Conservation (phyloP, 805 yeast genomes). For the Kuraishia capsulata region DNA sequence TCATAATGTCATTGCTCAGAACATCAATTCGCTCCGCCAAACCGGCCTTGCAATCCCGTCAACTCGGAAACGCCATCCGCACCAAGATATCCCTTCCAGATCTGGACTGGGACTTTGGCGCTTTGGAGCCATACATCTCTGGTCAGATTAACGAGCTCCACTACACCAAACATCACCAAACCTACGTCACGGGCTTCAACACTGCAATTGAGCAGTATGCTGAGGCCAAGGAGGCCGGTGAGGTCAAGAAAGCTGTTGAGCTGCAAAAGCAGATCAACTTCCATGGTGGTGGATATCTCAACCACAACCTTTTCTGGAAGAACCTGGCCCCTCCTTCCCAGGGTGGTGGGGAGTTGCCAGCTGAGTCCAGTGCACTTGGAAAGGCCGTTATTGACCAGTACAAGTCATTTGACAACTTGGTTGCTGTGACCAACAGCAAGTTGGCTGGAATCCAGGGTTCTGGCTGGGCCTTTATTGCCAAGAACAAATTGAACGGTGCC, state of each 20-base stretch:
- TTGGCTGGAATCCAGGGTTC: conserved; percentile 90
- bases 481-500: conserved; percentile 66
- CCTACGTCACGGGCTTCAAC: conserved; percentile 82
- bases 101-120: conserved; percentile 75
- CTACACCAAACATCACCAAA: conserved; percentile 87
- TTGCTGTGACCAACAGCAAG: conserved; percentile 51
- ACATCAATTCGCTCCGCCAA: conserved; percentile 4
- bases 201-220: conserved; percentile 64
- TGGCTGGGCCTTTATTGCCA: conserved; percentile 90
- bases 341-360: conserved; percentile 70
- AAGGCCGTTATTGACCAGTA: conserved; percentile 53
- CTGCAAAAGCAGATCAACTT: conserved; percentile 73
- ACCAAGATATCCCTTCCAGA: conserved; percentile 72
- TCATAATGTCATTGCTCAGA: conserved; percentile 2
- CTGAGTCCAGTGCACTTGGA: conserved; percentile 44
- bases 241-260: conserved; percentile 48
- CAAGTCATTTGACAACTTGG: conserved; percentile 67
- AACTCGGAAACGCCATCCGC: conserved; percentile 24
- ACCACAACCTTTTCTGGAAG: conserved; percentile 85
- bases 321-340: conserved; percentile 66
- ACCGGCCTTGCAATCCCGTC: conserved; percentile 2
- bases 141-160: conserved; percentile 83
- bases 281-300: conserved; percentile 88
- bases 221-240: conserved; percentile 53
- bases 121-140: conserved; percentile 78